phyloP scores from a whole-genome alignment of 768 basidiomycete genomes.

The Leccinum incarnatum region DNA sequence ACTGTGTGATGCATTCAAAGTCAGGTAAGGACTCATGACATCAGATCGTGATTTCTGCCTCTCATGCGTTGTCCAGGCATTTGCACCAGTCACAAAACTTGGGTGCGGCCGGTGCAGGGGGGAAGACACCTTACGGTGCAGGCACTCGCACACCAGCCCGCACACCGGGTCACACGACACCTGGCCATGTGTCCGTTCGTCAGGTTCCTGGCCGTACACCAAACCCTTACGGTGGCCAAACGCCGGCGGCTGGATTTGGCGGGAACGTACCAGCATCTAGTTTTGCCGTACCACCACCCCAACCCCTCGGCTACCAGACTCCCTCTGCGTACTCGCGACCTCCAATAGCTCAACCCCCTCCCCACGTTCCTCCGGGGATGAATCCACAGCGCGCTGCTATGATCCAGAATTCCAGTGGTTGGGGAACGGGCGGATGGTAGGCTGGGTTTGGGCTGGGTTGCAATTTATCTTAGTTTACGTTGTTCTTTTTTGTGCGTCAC shows the following conservation, averaged over 20 bases:
- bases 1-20: conserved; percentile 96
- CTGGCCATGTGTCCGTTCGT: conserved; percentile 77
- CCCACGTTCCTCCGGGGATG: conserved; percentile 54
- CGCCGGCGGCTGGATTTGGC: conserved; percentile 33
- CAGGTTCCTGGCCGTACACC: conserved; percentile 68
- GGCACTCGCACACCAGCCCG: conserved; percentile 76
- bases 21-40: conserved; percentile 46
- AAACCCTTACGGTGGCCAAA: conserved; percentile 64
- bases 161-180: conserved; percentile 69
- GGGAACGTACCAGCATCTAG: conserved; percentile 26
- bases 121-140: conserved; percentile 78
- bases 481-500: conserved; percentile 15
- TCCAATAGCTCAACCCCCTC: conserved; percentile 39
- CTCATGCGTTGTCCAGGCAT: conserved; percentile 46
- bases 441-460: conserved; percentile 21
- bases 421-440: conserved; percentile 36
- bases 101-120: conserved; percentile 50
- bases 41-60: neutral
- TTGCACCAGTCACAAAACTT: conserved; percentile 74
- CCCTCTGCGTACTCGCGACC: conserved; percentile 39
- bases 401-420: conserved; percentile 50
- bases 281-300: conserved; percentile 32
- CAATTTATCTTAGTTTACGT: conserved; percentile 17
- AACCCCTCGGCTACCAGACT: conserved; percentile 42
- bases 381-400: conserved; percentile 66